Evolutionary conservation across 139 green algal species (phyloP), one percentile per base, ranked within the genome.

Genomic region (Nannochloris sp.): DNA sequence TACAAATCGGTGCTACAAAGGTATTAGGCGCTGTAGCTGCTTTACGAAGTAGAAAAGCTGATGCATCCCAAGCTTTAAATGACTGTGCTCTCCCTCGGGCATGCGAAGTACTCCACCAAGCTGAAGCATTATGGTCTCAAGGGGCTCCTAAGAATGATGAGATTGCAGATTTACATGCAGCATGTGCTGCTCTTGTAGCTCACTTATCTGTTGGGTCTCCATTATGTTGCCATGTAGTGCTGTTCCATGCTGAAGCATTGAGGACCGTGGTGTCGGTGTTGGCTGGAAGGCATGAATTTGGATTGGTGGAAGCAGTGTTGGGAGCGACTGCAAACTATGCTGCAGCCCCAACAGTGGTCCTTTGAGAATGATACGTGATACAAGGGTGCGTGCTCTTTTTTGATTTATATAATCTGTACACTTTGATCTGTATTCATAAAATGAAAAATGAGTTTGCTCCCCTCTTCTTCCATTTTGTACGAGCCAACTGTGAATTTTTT

Each of bases 181-280:
- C 25, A 25, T 64, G 56, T 48, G 56, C 56, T 7, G n/a, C n/a
- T 13, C 30, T 64, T 30, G 19, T 64, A 29, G 30, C 36, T 19
- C 25, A 55, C 19, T 29, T 64, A 30, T 23, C 56, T n/a, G 12
- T 23, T 19, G 56, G 32, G 14, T 64, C 56, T 57, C 15, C 36
- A 25, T 7, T 64, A 9, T 64, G 56, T 24, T 64, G 56, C 14
- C 56, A 64, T 55, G 12, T 12, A 12, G 14, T 64, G 19, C 30
- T 64, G 30, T 64, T 64, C 19, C 56, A 64, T 23, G 25, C 56
- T 24, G n/a, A 54, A n/a, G n/a, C 46, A 25, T 24, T 64, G 56
- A 12, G 19, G 36, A 23, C 29, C 15, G 19, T 23, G 6, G 56
- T 64, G 24, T 6, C 12, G 19, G 7, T 64, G 32, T 25, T 64